These are phyloP conservation scores for Tetrastigma voinierianum DNA, from an alignment of 164 flowering plant species.

Conservation along the genomic window DNA sequence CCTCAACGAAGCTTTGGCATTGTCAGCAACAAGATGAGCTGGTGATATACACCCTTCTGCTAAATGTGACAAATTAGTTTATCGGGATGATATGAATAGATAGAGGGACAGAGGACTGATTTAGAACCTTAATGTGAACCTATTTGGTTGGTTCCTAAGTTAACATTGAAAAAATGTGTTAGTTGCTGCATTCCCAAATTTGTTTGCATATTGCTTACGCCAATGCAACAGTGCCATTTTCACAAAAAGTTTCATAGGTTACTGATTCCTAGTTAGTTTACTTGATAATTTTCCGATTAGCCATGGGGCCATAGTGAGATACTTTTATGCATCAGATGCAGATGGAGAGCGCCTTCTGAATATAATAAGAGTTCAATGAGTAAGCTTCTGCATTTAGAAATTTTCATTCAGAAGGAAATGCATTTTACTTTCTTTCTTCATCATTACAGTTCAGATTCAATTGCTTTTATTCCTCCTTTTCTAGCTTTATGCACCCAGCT, in stretches of 20 bases:
- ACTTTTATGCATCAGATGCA: conserved; percentile 92
- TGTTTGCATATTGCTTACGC: no score
- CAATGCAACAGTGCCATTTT: neutral
- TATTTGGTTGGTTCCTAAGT: no score
- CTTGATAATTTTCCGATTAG: conserved; percentile 69
- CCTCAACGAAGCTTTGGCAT: no score
- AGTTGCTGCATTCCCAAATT: no score
- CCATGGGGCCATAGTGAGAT: no score
- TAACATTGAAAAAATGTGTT: no score
- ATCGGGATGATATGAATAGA: no score
- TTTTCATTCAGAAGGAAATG: neutral
- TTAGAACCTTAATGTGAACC: no score
- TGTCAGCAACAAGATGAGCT: no score
- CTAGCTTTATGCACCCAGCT: conserved; percentile 91
- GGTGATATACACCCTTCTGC: no score
- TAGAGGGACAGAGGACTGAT: no score
- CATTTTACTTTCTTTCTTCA: neutral
- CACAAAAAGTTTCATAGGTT: neutral
- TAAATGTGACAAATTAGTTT: no score
- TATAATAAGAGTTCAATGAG: conserved; percentile 87
- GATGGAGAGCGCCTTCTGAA: conserved; percentile 89
- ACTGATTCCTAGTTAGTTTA: conserved; percentile 12
- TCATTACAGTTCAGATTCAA: conserved; percentile 1
- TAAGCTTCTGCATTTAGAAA: conserved; percentile 31
- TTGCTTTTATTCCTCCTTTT: conserved; percentile 10